Conservation (phyloP, 768 basidiomycete genomes). For the Cytidiella melzeri region DNA sequence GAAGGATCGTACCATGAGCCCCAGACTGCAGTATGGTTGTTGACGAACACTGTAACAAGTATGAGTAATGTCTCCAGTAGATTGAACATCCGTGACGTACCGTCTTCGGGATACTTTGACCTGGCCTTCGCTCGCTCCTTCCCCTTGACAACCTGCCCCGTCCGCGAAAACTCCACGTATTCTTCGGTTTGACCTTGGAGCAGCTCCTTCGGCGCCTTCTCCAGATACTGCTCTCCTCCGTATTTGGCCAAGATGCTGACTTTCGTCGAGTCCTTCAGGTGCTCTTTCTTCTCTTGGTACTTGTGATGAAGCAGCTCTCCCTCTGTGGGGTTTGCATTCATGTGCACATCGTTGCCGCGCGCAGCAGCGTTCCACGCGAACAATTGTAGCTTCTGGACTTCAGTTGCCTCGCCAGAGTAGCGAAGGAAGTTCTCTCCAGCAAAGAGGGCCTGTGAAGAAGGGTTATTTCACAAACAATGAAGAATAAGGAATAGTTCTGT, state of each 20-base stretch:
- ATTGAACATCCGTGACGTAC: conserved; percentile 38
- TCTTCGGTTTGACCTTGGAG: conserved; percentile 95
- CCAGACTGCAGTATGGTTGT: conserved; percentile 97
- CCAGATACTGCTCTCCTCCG: conserved; percentile 89
- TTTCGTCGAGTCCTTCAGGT: conserved; percentile 82
- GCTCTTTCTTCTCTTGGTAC: conserved; percentile 89
- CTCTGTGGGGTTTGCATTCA: conserved; percentile 95
- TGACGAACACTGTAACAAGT: conserved; percentile 59
- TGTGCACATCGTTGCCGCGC: conserved; percentile 90
- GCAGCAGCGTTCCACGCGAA: conserved; percentile 97
- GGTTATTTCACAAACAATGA: no score
- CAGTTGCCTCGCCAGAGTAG: conserved; percentile 85
- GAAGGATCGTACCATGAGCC: conserved; percentile 86
- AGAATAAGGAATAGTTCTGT: no score
- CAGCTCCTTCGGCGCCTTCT: conserved; percentile 85
- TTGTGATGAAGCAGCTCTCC: conserved; percentile 89
- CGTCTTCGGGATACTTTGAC: conserved; percentile 96
- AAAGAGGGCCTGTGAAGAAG: conserved; percentile 65
- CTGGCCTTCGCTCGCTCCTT: conserved; percentile 79
- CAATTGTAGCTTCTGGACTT: conserved; percentile 86
- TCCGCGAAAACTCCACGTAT: conserved; percentile 94
- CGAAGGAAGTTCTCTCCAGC: conserved; percentile 97
- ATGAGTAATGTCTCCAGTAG: conserved; percentile 1
- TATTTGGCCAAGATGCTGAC: conserved; percentile 88
- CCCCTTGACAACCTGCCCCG: conserved; percentile 88